These are phyloP conservation scores for Fusarium fujikuroi DNA, from an alignment of 2,329 filamentous ascomycete species.

Conservation along the genomic window DNA sequence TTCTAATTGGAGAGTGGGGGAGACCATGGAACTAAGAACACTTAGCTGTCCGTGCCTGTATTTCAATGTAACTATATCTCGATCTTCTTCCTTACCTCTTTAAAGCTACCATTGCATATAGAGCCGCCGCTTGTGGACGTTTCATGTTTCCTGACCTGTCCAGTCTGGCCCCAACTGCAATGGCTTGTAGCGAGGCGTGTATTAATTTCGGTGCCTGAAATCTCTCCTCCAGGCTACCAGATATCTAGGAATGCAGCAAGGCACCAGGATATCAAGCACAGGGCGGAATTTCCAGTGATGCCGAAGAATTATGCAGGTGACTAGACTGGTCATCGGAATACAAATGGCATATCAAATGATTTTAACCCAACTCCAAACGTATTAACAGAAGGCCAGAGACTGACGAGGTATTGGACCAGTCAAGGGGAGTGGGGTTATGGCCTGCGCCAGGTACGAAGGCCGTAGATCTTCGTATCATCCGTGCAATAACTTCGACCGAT, in stretches of 20 bases:
- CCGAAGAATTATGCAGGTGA: neutral
- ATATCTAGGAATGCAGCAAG: neutral
- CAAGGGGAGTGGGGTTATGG: no score
- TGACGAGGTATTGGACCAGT: no score
- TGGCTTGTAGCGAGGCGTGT: neutral
- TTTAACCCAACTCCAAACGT: no score
- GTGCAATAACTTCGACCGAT: neutral
- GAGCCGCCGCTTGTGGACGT: neutral
- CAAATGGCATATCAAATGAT: no score
- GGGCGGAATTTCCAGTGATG: neutral
- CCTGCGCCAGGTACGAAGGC: no score
- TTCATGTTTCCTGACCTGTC: neutral
- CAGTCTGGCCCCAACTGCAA: neutral
- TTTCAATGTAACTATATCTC: neutral
- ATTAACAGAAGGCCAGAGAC: no score
- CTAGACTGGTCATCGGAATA: no score
- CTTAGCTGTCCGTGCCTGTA: neutral
- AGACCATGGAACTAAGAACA: neutral
- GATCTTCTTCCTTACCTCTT: neutral
- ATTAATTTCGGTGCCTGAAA: neutral
- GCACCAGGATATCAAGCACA: neutral
- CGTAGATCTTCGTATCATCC: neutral
- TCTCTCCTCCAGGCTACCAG: neutral
- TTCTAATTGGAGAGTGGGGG: neutral
- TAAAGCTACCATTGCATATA: neutral